Evolutionary conservation across 129 eudicot genomes (phyloP).

Genomic region (Flaveria brownii): DNA sequence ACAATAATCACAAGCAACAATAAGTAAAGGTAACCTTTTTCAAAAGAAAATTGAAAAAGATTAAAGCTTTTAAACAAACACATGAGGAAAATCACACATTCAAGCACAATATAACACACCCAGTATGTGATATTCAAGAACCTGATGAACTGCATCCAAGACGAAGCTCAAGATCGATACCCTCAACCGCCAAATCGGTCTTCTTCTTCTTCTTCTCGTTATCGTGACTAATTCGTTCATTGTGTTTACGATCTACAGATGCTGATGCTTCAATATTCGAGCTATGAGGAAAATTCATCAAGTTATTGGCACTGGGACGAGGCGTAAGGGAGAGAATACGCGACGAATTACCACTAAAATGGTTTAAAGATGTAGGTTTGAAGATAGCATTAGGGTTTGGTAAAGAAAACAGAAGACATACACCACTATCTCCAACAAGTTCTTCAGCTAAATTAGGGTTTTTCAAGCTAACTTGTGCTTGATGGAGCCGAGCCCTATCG

Average conservation of each 20-base stretch:
- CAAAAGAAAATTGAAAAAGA: slow-evolving; percentile 26
- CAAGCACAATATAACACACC: slow-evolving; percentile 12
- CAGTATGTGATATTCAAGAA: slow-evolving; percentile 30
- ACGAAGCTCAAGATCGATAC: slow-evolving; percentile 47
- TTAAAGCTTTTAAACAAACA: slow-evolving; percentile 24
- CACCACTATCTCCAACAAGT: slow-evolving; percentile 29
- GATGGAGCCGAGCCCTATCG: slow-evolving; percentile 41
- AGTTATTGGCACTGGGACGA: slow-evolving; percentile 9
- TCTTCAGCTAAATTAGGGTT: slow-evolving; percentile 6
- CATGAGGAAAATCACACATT: slow-evolving; percentile 18
- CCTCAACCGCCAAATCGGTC: slow-evolving; percentile 27
- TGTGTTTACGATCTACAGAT: slow-evolving; percentile 2
- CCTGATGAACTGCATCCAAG: slow-evolving; percentile 40
- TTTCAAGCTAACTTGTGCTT: slow-evolving; percentile 23
- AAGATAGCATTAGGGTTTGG: slow-evolving; percentile 36
- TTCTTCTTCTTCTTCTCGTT: slow-evolving; percentile 14
- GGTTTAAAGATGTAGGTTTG: slow-evolving; percentile 24
- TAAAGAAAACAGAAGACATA: slow-evolving; percentile 36
- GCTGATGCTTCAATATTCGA: slow-evolving; percentile 30
- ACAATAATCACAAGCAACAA: slow-evolving; percentile 21
- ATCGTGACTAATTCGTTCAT: slow-evolving; percentile 2
- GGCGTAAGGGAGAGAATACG: slow-evolving; percentile 27
- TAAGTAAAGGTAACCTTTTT: slow-evolving; percentile 23
- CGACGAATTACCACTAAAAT: slow-evolving; percentile 5
- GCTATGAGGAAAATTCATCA: slow-evolving; percentile 19